These are phyloP conservation scores for Immersiella caudata DNA, from an alignment of 495 filamentous ascomycete genomes.

Conservation along the genomic window DNA sequence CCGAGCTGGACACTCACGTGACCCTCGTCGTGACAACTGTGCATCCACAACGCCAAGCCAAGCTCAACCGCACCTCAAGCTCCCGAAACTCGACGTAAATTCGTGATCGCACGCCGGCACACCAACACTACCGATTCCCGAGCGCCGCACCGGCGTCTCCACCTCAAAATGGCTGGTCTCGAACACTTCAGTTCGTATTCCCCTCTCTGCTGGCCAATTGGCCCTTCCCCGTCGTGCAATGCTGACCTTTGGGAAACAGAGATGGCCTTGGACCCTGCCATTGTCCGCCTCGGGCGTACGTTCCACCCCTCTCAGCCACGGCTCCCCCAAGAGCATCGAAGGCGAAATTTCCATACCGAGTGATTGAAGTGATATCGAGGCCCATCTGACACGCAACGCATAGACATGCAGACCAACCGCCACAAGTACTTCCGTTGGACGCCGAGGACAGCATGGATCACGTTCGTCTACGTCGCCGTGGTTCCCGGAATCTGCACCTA, in stretches of 20 bases:
- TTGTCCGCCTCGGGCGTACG: conserved; percentile 76
- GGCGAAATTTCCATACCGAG: neutral
- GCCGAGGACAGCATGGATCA: conserved; percentile 74
- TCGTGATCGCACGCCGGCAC: conserved; percentile 17
- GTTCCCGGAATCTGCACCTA: conserved; percentile 71
- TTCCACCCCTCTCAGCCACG: conserved; percentile 30
- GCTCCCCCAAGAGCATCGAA: too few relatives aligned
- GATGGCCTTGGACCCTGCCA: conserved; percentile 73
- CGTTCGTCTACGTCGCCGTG: conserved; percentile 69
- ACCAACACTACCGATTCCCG: conserved; percentile 17
- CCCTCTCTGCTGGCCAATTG: conserved; percentile 15
- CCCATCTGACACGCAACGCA: conserved; percentile 5
- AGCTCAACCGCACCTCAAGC: conserved; percentile 16
- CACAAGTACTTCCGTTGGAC: conserved; percentile 97
- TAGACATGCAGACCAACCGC: conserved; percentile 83
- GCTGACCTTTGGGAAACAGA: conserved; percentile 41
- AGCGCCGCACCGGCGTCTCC: conserved; percentile 17
- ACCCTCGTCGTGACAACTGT: neutral
- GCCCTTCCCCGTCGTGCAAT: conserved; percentile 2
- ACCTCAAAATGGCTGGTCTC: conserved; percentile 31
- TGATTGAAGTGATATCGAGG: neutral
- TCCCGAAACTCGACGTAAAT: conserved; percentile 9
- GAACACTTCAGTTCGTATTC: conserved; percentile 46
- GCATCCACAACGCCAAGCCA: conserved; percentile 2
- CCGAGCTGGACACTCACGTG: neutral